These are phyloP conservation scores for Coemansia guatemalensis DNA, from an alignment of 192 early-diverging fungal genomes.

Conservation along the genomic window DNA sequence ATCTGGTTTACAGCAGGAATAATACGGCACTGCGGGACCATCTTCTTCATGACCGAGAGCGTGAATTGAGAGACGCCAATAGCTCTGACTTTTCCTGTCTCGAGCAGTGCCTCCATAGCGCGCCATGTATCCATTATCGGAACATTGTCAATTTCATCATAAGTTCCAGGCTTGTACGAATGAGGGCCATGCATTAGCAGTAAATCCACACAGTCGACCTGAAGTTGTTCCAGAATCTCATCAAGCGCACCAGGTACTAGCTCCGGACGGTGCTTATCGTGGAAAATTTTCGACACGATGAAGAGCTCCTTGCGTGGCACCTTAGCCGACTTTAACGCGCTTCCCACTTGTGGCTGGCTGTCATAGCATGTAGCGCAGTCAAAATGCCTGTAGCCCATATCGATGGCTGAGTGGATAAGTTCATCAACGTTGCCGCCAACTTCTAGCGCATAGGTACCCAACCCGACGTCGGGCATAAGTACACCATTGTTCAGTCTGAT, in stretches of 20 bases:
- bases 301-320: slow-evolving; percentile 74
- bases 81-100: slow-evolving; percentile 66
- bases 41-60: slow-evolving; percentile 60
- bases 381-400: slow-evolving; percentile 71
- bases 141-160: slow-evolving; percentile 48
- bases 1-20: slow-evolving; percentile 85
- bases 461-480: slow-evolving; percentile 62
- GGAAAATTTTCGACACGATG: slow-evolving; percentile 77
- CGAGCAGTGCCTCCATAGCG: slow-evolving; percentile 78
- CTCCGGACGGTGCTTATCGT: slow-evolving; percentile 62
- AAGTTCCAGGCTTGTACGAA: slow-evolving; percentile 55
- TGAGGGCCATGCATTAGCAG: slow-evolving; percentile 86
- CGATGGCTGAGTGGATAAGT: slow-evolving; percentile 64
- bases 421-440: slow-evolving; percentile 52
- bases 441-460: slow-evolving; percentile 64
- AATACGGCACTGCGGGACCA: slow-evolving; percentile 65
- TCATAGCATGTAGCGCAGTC: slow-evolving; percentile 66
- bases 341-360: slow-evolving; percentile 80
- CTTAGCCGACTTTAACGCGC: slow-evolving; percentile 60
- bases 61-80: slow-evolving; percentile 89
- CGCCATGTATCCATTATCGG: slow-evolving; percentile 73
- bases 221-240: slow-evolving; percentile 66
- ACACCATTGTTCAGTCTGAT: slow-evolving; percentile 65
- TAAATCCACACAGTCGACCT: slow-evolving; percentile 75
- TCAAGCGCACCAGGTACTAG: slow-evolving; percentile 62